Percentiles rank a stretch among this genome's conserved stretches.
phyloP scores from a whole-genome alignment of 1,284 basidiomycete genomes.

The Bondarzewia mesenterica region DNA sequence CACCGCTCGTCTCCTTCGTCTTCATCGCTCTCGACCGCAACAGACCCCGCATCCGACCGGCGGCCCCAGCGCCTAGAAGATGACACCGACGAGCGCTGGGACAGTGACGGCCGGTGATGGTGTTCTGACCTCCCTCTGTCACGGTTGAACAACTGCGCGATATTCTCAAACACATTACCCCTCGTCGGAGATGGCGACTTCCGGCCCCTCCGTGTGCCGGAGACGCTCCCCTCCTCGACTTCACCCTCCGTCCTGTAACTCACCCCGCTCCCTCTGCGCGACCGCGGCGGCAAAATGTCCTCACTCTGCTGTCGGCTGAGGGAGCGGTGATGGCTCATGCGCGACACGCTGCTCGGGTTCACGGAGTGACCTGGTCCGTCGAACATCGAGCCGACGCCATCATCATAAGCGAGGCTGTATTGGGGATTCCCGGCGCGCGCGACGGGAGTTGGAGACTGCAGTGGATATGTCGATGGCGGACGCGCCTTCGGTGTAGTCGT shows the following conservation, averaged over 20 bases:
- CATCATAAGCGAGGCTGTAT: conserved; percentile 48
- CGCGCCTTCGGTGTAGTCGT: conserved; percentile 81
- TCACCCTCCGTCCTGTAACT: conserved; percentile 26
- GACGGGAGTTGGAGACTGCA: conserved; percentile 41
- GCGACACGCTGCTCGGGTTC: conserved; percentile 69
- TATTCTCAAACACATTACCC: conserved; percentile 55
- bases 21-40: conserved; percentile 44
- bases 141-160: conserved; percentile 63
- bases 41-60: conserved; percentile 50
- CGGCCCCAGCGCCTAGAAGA: conserved; percentile 47
- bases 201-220: conserved; percentile 14
- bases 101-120: conserved; percentile 44
- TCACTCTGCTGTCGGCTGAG: conserved; percentile 41
- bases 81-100: conserved; percentile 46
- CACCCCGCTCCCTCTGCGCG: conserved; percentile 40
- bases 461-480: conserved; percentile 63
- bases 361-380: conserved; percentile 65
- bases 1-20: conserved; percentile 55
- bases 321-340: conserved; percentile 54
- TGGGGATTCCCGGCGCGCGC: conserved; percentile 60
- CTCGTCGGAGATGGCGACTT: conserved; percentile 33
- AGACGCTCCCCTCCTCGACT: conserved; percentile 12
- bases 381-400: conserved; percentile 59
- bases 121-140: conserved; percentile 25
- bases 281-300: conserved; percentile 30